Evolutionary conservation across 495 filamentous ascomycete species (phyloP).

Genomic region (Penicillium taxi): DNA sequence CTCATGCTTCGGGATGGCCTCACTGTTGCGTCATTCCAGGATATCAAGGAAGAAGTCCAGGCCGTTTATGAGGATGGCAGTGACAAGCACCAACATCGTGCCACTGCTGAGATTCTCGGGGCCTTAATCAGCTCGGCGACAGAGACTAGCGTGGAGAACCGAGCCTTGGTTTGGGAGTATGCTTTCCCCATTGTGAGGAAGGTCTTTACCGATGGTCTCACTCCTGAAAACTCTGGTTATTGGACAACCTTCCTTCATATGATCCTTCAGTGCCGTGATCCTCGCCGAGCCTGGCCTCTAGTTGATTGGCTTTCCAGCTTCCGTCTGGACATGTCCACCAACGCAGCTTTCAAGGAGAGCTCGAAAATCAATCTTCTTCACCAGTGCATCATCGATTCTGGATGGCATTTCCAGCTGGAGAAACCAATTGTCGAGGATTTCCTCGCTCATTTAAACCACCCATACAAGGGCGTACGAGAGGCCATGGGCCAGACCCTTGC

Average conservation of each 20-base stretch:
- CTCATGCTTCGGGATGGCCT: slow-evolving; percentile 64
- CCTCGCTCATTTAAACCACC: slow-evolving; percentile 85
- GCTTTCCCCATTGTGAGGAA: slow-evolving; percentile 80
- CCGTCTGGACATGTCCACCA: slow-evolving; percentile 86
- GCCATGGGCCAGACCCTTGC: slow-evolving; percentile 86
- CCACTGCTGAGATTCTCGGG: slow-evolving; percentile 88
- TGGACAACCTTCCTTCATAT: slow-evolving; percentile 93
- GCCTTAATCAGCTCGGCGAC: slow-evolving; percentile 68
- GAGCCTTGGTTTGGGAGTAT: slow-evolving; percentile 75
- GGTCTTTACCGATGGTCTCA: slow-evolving; percentile 82
- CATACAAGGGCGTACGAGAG: slow-evolving; percentile 94
- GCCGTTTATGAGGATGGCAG: slow-evolving; percentile 80
- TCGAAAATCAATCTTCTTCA: slow-evolving; percentile 90
- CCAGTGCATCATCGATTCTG: slow-evolving; percentile 75
- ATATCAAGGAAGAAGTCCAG: slow-evolving; percentile 71
- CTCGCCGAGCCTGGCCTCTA: slow-evolving; percentile 76
- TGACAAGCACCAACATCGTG: slow-evolving; percentile 97
- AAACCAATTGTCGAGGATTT: slow-evolving; percentile 89
- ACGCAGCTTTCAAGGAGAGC: slow-evolving; percentile 98
- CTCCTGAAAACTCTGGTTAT: slow-evolving; percentile 87
- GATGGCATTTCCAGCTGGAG: slow-evolving; percentile 94
- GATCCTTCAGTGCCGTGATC: slow-evolving; percentile 74
- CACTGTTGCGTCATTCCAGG: slow-evolving; percentile 71
- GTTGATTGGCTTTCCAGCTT: slow-evolving; percentile 78
- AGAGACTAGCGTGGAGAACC: slow-evolving; percentile 60